phyloP scores from a whole-genome alignment of 2,329 filamentous ascomycete genomes.

The Aureobasidium sp. region DNA sequence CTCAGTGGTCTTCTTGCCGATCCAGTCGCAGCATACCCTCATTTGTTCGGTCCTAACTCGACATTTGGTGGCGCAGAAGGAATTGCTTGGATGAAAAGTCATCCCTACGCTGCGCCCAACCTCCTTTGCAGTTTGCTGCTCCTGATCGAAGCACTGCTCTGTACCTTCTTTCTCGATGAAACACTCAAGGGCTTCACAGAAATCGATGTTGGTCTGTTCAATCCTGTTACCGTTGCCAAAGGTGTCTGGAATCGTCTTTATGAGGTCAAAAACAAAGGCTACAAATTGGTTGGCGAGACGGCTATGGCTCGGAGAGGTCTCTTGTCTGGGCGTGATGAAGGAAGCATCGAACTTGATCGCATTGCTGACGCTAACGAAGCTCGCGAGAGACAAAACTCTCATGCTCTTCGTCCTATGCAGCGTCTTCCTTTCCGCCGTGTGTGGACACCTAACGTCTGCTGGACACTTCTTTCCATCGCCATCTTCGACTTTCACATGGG shows the following conservation, averaged over 20 bases:
- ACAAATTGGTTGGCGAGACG: slow-evolving; percentile 23
- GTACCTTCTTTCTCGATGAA: slow-evolving; percentile 56
- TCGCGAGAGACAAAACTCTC: slow-evolving; percentile 18
- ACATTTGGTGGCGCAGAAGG: slow-evolving; percentile 47
- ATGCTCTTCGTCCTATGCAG: slow-evolving; percentile 31
- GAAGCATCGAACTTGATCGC: slow-evolving; percentile 28
- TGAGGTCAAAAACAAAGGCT: slow-evolving; percentile 24
- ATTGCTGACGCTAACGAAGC: slow-evolving; percentile 25
- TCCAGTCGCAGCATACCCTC: slow-evolving; percentile 49
- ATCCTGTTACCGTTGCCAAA: slow-evolving; percentile 22
- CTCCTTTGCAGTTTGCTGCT: slow-evolving; percentile 53
- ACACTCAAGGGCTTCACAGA: slow-evolving; percentile 28
- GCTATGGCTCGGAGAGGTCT: slow-evolving; percentile 26
- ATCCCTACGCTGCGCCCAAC: slow-evolving; percentile 59
- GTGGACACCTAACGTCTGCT: slow-evolving; percentile 48
- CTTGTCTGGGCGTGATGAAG: slow-evolving; percentile 24
- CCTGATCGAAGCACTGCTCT: slow-evolving; percentile 44
- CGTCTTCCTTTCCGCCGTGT: slow-evolving; percentile 43
- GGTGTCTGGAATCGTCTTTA: slow-evolving; percentile 19
- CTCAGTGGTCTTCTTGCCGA: slow-evolving; percentile 59
- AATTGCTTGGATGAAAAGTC: slow-evolving; percentile 53
- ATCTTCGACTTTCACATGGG: slow-evolving; percentile 66
- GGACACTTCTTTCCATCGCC: slow-evolving; percentile 55
- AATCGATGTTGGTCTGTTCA: slow-evolving; percentile 16
- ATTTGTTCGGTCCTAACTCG: slow-evolving; percentile 50